These are phyloP conservation scores for Trichosanthes truncata DNA, from an alignment of 306 rosid genomes.

Conservation along the genomic window DNA sequence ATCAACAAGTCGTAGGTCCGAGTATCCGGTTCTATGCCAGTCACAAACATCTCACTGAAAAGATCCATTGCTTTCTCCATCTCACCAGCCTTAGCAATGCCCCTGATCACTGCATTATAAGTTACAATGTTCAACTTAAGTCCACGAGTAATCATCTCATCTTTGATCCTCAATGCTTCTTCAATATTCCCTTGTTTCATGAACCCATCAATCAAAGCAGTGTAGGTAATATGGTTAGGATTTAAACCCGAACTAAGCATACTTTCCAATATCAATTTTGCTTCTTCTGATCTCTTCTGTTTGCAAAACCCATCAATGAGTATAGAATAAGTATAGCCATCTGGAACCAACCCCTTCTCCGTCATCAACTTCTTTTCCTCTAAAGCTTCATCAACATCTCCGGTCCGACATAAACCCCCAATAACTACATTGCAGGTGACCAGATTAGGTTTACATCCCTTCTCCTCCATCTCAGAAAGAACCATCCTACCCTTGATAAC, in stretches of 20 bases:
- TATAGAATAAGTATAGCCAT: conserved; percentile 18
- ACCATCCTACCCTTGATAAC: conserved; percentile 24
- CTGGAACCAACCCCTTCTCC: conserved; percentile 25
- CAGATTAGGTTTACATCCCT: conserved; percentile 25
- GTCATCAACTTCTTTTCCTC: conserved; percentile 20
- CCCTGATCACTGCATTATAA: conserved; percentile 22
- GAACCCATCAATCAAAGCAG: conserved; percentile 28
- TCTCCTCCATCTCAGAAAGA: conserved; percentile 36
- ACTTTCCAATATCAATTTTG: conserved; percentile 17
- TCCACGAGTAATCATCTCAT: conserved; percentile 24
- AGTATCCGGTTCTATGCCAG: conserved; percentile 19
- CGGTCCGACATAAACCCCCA: conserved; percentile 25
- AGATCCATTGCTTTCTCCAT: conserved; percentile 29
- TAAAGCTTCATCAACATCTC: conserved; percentile 26
- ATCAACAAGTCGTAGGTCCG: conserved; percentile 22
- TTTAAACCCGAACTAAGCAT: conserved; percentile 23
- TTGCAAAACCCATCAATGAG: conserved; percentile 32
- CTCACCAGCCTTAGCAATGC: conserved; percentile 28
- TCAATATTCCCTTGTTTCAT: conserved; percentile 24
- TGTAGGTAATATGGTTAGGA: conserved; percentile 21
- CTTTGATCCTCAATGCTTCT: conserved; percentile 27
- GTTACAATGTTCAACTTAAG: conserved; percentile 5
- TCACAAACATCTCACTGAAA: conserved; percentile 23
- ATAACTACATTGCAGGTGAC: conserved; percentile 23
- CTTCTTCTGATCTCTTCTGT: conserved; percentile 24